Evolutionary conservation across 352 stramenopile genomes (phyloP).

Genomic region (Phytophthora aleatoria): DNA sequence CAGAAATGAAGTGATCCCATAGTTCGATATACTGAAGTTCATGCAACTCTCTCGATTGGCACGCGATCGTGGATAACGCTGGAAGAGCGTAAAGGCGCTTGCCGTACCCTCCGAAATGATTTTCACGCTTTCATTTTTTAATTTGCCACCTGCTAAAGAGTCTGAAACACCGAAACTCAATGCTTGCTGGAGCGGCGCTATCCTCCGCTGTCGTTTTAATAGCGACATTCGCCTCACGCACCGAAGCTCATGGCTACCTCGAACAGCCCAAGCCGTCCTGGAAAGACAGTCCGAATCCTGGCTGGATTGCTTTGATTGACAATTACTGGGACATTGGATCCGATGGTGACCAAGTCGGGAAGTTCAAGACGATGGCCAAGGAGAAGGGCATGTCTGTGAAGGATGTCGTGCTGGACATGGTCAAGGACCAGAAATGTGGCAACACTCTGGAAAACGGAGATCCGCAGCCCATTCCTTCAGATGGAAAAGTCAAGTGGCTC

Average conservation of each 20-base stretch:
- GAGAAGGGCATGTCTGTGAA: slow-evolving; percentile 38
- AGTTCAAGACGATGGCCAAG: slow-evolving; percentile 33
- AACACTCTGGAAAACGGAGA: slow-evolving; percentile 35
- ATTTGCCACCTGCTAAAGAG: too few species aligned
- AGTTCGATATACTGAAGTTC: too few species aligned
- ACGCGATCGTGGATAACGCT: too few species aligned
- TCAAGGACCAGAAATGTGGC: slow-evolving; percentile 36
- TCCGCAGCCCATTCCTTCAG: slow-evolving; percentile 35
- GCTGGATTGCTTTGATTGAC: slow-evolving; percentile 24
- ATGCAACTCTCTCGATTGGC: too few species aligned
- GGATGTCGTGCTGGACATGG: slow-evolving; percentile 43
- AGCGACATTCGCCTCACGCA: neutral
- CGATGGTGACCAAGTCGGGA: slow-evolving; percentile 33
- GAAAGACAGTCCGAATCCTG: neutral
- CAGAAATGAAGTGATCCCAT: too few species aligned
- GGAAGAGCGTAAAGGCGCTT: too few species aligned
- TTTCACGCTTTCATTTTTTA: too few species aligned
- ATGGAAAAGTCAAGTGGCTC: slow-evolving; percentile 36
- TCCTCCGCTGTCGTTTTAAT: too few species aligned
- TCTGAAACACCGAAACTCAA: too few species aligned
- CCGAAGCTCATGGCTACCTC: slow-evolving; percentile 26
- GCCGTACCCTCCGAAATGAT: too few species aligned
- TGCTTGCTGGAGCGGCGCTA: too few species aligned
- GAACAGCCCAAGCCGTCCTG: slow-evolving; percentile 20
- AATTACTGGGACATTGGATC: slow-evolving; percentile 42